Conservation (phyloP, 345 rosid genomes). For the Kernera saxatilis region DNA sequence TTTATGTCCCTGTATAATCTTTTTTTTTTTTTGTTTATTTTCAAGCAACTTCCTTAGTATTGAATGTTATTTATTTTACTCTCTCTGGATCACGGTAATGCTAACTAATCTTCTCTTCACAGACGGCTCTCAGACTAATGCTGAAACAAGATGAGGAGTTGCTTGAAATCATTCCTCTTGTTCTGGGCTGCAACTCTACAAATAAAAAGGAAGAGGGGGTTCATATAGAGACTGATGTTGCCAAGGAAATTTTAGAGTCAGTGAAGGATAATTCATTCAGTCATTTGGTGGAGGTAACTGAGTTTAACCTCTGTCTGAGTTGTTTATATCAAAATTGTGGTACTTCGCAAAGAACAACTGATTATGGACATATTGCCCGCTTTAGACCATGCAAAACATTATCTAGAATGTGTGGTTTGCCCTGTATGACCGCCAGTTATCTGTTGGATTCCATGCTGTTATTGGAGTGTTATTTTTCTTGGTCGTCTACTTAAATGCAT, state of each 20-base stretch:
- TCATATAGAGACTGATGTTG: constrained; percentile 35
- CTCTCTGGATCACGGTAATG: not conserved
- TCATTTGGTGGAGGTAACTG: constrained; percentile 83
- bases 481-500: not conserved
- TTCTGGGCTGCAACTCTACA: constrained; percentile 56
- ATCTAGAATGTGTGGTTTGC: not conserved
- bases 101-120: constrained; percentile 28
- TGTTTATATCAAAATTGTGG: not conserved
- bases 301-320: constrained; percentile 5
- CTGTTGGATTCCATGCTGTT: not conserved
- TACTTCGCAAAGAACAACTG: not conserved
- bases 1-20: not conserved
- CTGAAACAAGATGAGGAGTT: constrained; percentile 58
- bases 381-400: not conserved
- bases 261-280: constrained; percentile 82
- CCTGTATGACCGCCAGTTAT: not conserved
- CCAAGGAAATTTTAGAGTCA: constrained; percentile 39
- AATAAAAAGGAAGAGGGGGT: constrained; percentile 34
- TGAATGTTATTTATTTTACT: not conserved
- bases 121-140: constrained; percentile 75
- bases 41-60: not conserved
- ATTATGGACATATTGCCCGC: not conserved
- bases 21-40: not conserved
- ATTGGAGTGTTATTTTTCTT: not conserved
- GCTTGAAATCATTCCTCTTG: constrained; percentile 52